Conservation (phyloP, 2,329 filamentous ascomycete species). For the Aspergillus candidus region DNA sequence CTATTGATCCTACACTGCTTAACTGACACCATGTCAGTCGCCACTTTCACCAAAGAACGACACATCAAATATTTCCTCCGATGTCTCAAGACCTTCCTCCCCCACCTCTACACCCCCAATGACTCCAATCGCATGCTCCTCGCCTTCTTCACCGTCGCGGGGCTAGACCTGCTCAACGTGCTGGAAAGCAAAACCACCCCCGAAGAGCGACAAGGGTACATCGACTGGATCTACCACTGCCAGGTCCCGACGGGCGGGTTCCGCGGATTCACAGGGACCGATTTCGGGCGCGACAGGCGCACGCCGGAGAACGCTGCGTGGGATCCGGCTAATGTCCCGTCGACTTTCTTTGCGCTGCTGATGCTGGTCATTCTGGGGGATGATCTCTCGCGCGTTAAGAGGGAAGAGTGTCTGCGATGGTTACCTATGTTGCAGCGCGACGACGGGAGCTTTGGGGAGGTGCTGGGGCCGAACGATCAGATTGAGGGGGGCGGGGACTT, state of each 20-base stretch:
- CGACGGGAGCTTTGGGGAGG: conserved; percentile 90
- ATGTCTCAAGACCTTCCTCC: conserved; percentile 75
- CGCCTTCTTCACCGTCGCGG: conserved; percentile 44
- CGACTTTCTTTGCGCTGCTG: conserved; percentile 82
- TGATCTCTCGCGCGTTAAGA: conserved; percentile 60
- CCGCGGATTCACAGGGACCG: conserved; percentile 70
- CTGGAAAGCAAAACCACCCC: conserved; percentile 50
- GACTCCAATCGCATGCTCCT: conserved; percentile 79
- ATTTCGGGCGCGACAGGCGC: conserved; percentile 44
- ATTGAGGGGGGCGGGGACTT: conserved; percentile 79
- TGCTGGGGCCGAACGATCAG: conserved; percentile 53
- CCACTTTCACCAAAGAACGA: conserved; percentile 44
- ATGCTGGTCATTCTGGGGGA: conserved; percentile 62
- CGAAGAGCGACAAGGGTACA: conserved; percentile 51
- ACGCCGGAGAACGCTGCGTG: conserved; percentile 51
- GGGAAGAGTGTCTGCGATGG: conserved; percentile 65
- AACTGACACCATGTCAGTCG: conserved; percentile 21
- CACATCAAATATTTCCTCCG: conserved; percentile 92
- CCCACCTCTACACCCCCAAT: conserved; percentile 74
- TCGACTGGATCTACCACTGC: conserved; percentile 75
- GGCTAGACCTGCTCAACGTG: conserved; percentile 56
- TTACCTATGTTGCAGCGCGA: conserved; percentile 66
- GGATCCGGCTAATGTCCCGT: conserved; percentile 77
- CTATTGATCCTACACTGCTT: neutral
- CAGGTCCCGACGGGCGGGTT: conserved; percentile 86